Conservation (phyloP, 306 rosid species). For the Pachyrhizus erosus region DNA sequence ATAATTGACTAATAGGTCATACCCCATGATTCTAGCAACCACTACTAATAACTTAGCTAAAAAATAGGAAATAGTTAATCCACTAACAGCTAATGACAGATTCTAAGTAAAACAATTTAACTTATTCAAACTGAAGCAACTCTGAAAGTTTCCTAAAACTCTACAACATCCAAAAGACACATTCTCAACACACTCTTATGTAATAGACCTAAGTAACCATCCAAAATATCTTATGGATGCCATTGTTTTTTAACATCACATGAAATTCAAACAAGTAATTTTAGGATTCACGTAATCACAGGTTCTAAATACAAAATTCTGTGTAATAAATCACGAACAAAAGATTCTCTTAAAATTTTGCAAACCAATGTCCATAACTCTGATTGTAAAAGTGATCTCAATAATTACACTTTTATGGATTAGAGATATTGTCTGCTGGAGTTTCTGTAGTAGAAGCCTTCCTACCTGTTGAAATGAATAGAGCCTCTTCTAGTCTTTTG, state of each 20-base stretch:
- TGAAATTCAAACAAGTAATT: neutral
- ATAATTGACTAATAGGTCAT: no score
- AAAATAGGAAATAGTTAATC: no score
- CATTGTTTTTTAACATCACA: neutral
- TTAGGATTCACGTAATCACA: neutral
- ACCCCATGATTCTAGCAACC: no score
- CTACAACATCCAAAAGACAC: no score
- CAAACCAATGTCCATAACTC: neutral
- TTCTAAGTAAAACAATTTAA: no score
- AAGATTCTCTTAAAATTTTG: neutral
- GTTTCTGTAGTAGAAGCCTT: slow-evolving; percentile 41
- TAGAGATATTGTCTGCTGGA: slow-evolving; percentile 23
- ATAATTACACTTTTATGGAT: neutral
- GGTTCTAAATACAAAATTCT: neutral
- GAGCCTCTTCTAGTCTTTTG: slow-evolving; percentile 49
- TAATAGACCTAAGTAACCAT: neutral
- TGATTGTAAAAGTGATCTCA: neutral
- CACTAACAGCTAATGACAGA: no score
- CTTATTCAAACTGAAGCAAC: no score
- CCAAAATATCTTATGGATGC: neutral
- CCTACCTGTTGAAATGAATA: slow-evolving; percentile 38
- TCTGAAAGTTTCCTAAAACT: no score
- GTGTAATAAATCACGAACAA: neutral
- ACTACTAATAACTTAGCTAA: no score
- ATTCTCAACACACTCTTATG: no score